These are phyloP conservation scores for Pichia sp. DNA, from an alignment of 1,139 yeast species.

Conservation along the genomic window DNA sequence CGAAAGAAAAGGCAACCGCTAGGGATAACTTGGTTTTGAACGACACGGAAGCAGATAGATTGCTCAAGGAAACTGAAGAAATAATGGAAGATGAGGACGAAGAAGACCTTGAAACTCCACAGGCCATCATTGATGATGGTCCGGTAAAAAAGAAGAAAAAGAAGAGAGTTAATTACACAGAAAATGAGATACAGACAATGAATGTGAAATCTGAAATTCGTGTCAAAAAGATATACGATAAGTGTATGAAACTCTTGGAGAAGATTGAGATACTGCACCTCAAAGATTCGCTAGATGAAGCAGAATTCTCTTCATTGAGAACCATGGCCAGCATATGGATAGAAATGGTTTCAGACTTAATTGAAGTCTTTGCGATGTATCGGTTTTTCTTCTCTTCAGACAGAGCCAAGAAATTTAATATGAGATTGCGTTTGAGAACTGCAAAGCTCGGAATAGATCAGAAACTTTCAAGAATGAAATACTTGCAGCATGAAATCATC, in stretches of 20 bases:
- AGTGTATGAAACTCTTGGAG: conserved; percentile 55
- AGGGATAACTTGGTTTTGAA: conserved; percentile 20
- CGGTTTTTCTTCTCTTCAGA: conserved; percentile 76
- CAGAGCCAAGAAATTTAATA: conserved; percentile 62
- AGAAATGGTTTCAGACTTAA: conserved; percentile 74
- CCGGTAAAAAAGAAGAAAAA: conserved; percentile 26
- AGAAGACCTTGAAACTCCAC: conserved; percentile 21
- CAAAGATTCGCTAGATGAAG: conserved; percentile 37
- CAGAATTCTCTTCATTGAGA: conserved; percentile 17
- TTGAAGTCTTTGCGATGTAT: conserved; percentile 76
- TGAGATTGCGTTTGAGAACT: conserved; percentile 60
- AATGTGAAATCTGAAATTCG: conserved; percentile 56
- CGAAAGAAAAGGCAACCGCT: conserved; percentile 31
- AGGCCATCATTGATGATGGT: conserved; percentile 30
- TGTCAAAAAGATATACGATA: conserved; percentile 60
- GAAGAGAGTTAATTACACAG: conserved; percentile 34
- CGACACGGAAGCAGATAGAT: conserved; percentile 4
- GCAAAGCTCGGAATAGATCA: conserved; percentile 65
- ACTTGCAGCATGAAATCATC: conserved; percentile 59
- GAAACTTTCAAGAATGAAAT: conserved; percentile 61
- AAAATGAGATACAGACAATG: conserved; percentile 53
- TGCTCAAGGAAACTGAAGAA: conserved; percentile 8
- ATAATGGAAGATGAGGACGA: conserved; percentile 16
- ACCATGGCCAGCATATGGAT: conserved; percentile 78
- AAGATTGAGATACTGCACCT: conserved; percentile 37